phyloP scores from a whole-genome alignment of 2,329 filamentous ascomycete species.

The Fusarium sp. region DNA sequence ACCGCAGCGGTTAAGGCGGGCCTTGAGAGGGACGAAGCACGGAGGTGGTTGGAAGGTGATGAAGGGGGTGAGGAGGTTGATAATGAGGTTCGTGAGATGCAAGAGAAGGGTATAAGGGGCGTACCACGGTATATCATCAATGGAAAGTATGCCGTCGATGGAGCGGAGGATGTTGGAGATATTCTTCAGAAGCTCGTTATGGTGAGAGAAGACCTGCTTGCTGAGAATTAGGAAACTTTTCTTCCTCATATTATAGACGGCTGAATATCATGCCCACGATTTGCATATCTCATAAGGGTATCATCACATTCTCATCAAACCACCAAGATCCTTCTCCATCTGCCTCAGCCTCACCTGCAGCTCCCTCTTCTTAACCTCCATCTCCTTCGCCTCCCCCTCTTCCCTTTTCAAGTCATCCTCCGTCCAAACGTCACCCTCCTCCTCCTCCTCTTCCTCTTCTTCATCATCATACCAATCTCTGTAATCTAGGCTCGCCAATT shows the following conservation, averaged over 20 bases:
- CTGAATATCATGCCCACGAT: neutral
- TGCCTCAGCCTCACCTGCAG: slow-evolving; percentile 61
- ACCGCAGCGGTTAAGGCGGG: slow-evolving; percentile 64
- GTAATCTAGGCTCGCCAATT: slow-evolving; percentile 76
- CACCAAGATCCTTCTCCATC: slow-evolving; percentile 66
- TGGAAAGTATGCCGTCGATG: slow-evolving; percentile 71
- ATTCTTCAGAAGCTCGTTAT: slow-evolving; percentile 74
- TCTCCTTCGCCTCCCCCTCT: slow-evolving; percentile 70
- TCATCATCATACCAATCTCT: slow-evolving; percentile 67
- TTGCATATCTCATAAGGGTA: slow-evolving; percentile 31
- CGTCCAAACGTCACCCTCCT: slow-evolving; percentile 62
- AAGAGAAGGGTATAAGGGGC: slow-evolving; percentile 64
- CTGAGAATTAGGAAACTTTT: neutral
- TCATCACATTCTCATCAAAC: slow-evolving; percentile 60
- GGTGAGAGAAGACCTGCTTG: slow-evolving; percentile 48
- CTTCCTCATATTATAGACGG: neutral
- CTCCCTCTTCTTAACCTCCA: slow-evolving; percentile 66
- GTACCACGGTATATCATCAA: slow-evolving; percentile 83
- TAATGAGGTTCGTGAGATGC: slow-evolving; percentile 61
- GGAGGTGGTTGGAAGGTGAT: slow-evolving; percentile 62
- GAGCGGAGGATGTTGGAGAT: slow-evolving; percentile 74
- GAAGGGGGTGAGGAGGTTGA: slow-evolving; percentile 67
- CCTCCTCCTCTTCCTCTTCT: slow-evolving; percentile 56
- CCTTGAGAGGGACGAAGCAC: slow-evolving; percentile 61
- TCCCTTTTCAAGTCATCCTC: slow-evolving; percentile 75